phyloP scores from a whole-genome alignment of 768 basidiomycete genomes.

The Boletus sp. region DNA sequence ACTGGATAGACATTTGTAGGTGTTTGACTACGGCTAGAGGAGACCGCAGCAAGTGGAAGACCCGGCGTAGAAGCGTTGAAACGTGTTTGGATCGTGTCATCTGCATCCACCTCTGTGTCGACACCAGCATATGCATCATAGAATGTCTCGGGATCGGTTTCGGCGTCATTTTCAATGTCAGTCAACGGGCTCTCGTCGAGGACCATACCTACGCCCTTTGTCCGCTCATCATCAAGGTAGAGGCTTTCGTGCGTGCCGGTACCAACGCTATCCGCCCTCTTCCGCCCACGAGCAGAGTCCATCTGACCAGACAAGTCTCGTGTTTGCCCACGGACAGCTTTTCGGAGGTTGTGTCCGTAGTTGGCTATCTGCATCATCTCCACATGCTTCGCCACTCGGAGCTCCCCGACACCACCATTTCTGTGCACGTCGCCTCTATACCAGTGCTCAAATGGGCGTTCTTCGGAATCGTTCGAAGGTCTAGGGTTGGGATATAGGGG shows the following conservation, averaged over 20 bases:
- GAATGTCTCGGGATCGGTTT: constrained; percentile 38
- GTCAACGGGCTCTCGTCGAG: constrained; percentile 74
- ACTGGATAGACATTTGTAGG: constrained; percentile 38
- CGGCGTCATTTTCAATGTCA: constrained; percentile 61
- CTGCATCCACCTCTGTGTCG: constrained; percentile 18
- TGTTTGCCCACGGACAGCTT: constrained; percentile 21
- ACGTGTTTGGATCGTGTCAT: constrained; percentile 14
- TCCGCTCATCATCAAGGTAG: constrained; percentile 60
- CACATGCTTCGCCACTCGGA: constrained; percentile 66
- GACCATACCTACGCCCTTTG: constrained; percentile 48
- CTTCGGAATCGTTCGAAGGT: constrained; percentile 71
- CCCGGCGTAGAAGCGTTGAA: constrained; percentile 19
- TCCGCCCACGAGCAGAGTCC: constrained; percentile 38
- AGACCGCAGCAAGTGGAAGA: constrained; percentile 17
- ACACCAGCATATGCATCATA: constrained; percentile 35
- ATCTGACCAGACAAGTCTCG: constrained; percentile 22
- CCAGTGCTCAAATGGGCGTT: constrained; percentile 86
- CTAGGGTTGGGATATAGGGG: constrained; percentile 38
- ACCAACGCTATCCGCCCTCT: constrained; percentile 65
- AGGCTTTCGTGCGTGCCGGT: constrained; percentile 58
- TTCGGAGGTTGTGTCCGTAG: constrained; percentile 64
- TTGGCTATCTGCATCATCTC: constrained; percentile 90
- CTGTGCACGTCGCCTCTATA: constrained; percentile 83
- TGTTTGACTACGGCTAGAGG: constrained; percentile 40
- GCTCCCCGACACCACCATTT: constrained; percentile 86